phyloP scores from a whole-genome alignment of 805 yeast genomes.

The Candida sakaeoensis region DNA sequence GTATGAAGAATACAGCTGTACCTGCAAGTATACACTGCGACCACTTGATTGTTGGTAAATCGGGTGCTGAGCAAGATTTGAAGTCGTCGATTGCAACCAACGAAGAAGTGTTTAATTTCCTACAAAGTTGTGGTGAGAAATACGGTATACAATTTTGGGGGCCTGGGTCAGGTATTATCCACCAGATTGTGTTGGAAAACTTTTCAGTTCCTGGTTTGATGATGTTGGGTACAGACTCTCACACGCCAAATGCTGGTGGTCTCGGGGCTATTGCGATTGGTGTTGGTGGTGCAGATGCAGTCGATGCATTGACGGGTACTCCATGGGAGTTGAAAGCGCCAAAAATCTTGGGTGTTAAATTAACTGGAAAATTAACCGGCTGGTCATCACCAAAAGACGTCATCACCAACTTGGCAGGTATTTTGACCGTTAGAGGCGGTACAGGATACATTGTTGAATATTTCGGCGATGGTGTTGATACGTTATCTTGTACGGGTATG shows the following conservation, averaged over 20 bases:
- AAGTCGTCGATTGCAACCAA: slow-evolving; percentile 77
- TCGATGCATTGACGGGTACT: slow-evolving; percentile 92
- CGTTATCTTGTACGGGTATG: slow-evolving; percentile 96
- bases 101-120: slow-evolving; percentile 93
- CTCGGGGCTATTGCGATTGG: slow-evolving; percentile 98
- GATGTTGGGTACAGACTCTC: slow-evolving; percentile 98
- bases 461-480: slow-evolving; percentile 90
- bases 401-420: slow-evolving; percentile 87
- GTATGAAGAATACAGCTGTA: slow-evolving; percentile 79
- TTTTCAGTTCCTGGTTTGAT: slow-evolving; percentile 94
- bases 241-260: slow-evolving; percentile 99
- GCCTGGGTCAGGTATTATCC: slow-evolving; percentile 98
- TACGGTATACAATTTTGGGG: slow-evolving; percentile 99
- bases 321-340: slow-evolving; percentile 99
- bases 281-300: slow-evolving; percentile 99
- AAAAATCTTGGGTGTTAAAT: slow-evolving; percentile 86
- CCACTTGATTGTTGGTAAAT: slow-evolving; percentile 94
- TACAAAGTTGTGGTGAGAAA: slow-evolving; percentile 87
- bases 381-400: slow-evolving; percentile 99
- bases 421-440: slow-evolving; percentile 94
- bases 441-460: slow-evolving; percentile 96
- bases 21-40: slow-evolving; percentile 98
- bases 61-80: slow-evolving; percentile 85
- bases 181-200: slow-evolving; percentile 95
- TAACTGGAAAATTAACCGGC: slow-evolving; percentile 83